Evolutionary conservation across 495 filamentous ascomycete genomes (phyloP), one percentile per base, ranked within the genome.

Genomic region (Lindgomyces ingoldianus): DNA sequence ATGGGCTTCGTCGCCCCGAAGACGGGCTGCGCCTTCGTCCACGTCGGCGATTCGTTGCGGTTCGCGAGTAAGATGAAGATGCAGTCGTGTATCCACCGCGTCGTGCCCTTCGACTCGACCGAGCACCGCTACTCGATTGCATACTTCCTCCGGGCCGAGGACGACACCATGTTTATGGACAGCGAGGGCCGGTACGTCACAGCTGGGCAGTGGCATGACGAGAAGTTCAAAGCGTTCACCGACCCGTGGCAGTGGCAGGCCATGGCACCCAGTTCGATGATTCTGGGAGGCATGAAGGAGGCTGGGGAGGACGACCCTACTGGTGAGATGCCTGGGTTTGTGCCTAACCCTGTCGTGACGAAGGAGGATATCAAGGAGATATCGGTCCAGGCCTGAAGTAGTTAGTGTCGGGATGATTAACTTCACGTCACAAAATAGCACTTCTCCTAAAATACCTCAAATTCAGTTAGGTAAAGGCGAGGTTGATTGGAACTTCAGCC

Each of bases 81-180:
- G 64, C 78, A 78, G 65, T 82, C 80, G 24, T 80, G 76, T 71
- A 78, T 84, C 69, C 83, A 85, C 75, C 77, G 81, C 46, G 82
- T 85, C 12, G 79, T 84, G 27, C 83, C 83, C 12, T 73, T 77
- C 57, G 62, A 81, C 73, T 72, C 72, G 48, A 66, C 62, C 59
- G 76, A 81, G 76, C 77, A 82, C 73, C 79, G 82, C 56, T 83
- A 83, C 76, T 80, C 76, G n/a, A 79, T 83, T 70, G 81, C 82
- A 14, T 85, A 85, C 72, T 84, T 85, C 76, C 75, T 84, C 51
- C 76, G 82, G 11, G 76, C 81, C 46, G 79, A 83, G 73, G 76
- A 83, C 69, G 80, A 79, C 60, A 76, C 75, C 65, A 73, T 76
- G 73, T 83, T 82, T 73, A 72, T 74, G 62, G 81, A 83, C 68